Percentiles rank a stretch among this genome's conserved stretches.
Evolutionary conservation across 2,329 filamentous ascomycete genomes (phyloP).

Genomic region (Metarhizium robertsii): DNA sequence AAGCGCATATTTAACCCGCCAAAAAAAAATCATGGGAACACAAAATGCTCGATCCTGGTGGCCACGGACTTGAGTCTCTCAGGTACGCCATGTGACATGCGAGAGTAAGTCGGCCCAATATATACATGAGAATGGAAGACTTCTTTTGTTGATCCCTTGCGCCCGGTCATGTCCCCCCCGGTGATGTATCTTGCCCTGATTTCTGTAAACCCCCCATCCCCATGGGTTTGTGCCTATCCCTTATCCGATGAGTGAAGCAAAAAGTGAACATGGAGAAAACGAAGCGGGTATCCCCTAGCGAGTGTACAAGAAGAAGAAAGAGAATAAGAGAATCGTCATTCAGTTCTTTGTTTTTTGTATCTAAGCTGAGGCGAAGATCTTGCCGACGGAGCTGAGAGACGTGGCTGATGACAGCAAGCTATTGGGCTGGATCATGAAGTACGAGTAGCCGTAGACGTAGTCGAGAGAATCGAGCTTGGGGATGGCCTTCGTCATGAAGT

Average conservation of each 20-base stretch:
- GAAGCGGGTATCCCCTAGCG: constrained; percentile 20
- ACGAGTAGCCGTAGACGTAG: constrained; percentile 47
- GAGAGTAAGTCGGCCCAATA: constrained; percentile 13
- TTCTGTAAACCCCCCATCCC: not conserved
- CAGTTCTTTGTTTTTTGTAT: not conserved
- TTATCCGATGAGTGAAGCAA: constrained; percentile 1
- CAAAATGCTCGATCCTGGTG: not conserved
- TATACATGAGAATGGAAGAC: constrained; percentile 19
- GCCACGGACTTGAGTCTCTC: not conserved
- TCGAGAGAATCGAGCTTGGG: constrained; percentile 36
- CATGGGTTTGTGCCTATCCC: not conserved
- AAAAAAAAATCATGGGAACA: not conserved
- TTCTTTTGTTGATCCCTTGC: not conserved
- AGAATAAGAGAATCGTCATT: not conserved
- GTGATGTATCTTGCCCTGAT: not conserved
- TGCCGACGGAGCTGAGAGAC: constrained; percentile 36
- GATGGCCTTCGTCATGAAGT: constrained; percentile 42
- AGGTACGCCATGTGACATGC: not conserved
- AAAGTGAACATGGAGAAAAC: not conserved
- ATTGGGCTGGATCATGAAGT: constrained; percentile 41
- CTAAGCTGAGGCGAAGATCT: constrained; percentile 36
- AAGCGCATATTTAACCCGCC: not conserved
- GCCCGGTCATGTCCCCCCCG: not conserved
- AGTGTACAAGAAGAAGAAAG: constrained; percentile 28
- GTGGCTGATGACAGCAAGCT: constrained; percentile 30